Conservation (phyloP, 805 yeast species). For the Metschnikowia amazonensis region DNA sequence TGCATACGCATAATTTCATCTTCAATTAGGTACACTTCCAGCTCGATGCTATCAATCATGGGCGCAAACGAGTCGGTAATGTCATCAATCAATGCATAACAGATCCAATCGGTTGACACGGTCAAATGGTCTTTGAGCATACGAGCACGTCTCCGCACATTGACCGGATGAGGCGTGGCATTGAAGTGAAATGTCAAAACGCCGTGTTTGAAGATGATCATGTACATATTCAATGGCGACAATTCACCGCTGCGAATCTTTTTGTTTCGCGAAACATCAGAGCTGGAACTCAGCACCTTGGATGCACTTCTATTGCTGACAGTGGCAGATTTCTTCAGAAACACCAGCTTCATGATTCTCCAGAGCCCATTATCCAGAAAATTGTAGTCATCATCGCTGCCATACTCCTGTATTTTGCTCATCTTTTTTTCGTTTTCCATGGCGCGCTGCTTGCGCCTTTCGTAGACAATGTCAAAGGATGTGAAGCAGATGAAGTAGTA, state of each 20-base stretch:
- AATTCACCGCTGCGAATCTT: conserved; percentile 53
- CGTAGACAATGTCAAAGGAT: conserved; percentile 63
- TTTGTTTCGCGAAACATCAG: conserved; percentile 23
- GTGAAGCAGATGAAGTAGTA: conserved; percentile 88
- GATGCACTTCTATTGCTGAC: conserved; percentile 8
- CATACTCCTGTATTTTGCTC: conserved; percentile 34
- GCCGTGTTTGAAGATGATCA: conserved; percentile 86
- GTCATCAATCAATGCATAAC: conserved; percentile 94
- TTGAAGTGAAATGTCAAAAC: conserved; percentile 91
- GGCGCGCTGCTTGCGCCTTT: conserved; percentile 52
- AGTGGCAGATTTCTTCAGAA: conserved; percentile 9
- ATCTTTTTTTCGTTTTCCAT: conserved; percentile 42
- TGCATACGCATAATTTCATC: conserved; percentile 88
- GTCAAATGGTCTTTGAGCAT: conserved; percentile 81
- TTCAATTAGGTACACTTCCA: conserved; percentile 91
- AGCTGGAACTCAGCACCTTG: conserved; percentile 10
- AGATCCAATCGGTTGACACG: conserved; percentile 94
- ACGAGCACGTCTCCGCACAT: conserved; percentile 90
- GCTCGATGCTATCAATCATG: conserved; percentile 88
- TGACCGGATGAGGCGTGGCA: conserved; percentile 94
- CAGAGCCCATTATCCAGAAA: conserved; percentile 9
- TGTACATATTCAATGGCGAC: conserved; percentile 87
- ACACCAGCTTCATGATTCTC: conserved; percentile 5
- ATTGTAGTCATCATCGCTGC: conserved; percentile 6
- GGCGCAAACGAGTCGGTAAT: conserved; percentile 98